phyloP scores from a whole-genome alignment of 164 flowering plant genomes.

The Buxus sempervirens region DNA sequence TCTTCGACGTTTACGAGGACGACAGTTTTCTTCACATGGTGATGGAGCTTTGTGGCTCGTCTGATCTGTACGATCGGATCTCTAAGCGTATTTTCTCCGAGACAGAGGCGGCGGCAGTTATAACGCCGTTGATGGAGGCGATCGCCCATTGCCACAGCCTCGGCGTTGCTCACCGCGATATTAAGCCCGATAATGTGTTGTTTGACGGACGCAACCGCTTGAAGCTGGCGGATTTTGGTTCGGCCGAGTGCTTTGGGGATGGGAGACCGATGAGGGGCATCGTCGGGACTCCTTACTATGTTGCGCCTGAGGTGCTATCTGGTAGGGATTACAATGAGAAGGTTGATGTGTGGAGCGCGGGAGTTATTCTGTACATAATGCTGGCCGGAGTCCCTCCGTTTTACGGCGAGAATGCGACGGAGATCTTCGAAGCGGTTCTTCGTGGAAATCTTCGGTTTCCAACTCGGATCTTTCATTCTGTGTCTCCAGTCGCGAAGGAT shows the following conservation, averaged over 20 bases:
- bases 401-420: constrained; percentile 58
- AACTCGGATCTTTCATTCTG: constrained; percentile 37
- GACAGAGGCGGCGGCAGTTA: constrained; percentile 35
- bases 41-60: constrained; percentile 41
- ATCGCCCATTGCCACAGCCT: constrained; percentile 63
- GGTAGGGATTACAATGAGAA: constrained; percentile 70
- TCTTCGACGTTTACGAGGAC: constrained; percentile 48
- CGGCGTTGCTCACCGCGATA: constrained; percentile 71
- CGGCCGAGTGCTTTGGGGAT: constrained; percentile 49
- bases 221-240: constrained; percentile 77
- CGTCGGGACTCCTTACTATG: constrained; percentile 89
- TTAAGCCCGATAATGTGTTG: constrained; percentile 79
- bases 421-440: constrained; percentile 69
- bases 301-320: constrained; percentile 76
- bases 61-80: constrained; percentile 41
- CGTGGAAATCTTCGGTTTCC: constrained; percentile 71
- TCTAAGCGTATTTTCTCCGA: constrained; percentile 35
- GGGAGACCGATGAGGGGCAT: constrained; percentile 44
- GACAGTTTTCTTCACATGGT: constrained; percentile 42
- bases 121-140: constrained; percentile 46
- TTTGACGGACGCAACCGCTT: constrained; percentile 41
- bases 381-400: constrained; percentile 77
- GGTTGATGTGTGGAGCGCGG: constrained; percentile 86
- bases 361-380: constrained; percentile 72
- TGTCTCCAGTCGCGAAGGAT: constrained; percentile 70